Conservation (phyloP, 768 basidiomycete genomes). For the Amanita rubescens region DNA sequence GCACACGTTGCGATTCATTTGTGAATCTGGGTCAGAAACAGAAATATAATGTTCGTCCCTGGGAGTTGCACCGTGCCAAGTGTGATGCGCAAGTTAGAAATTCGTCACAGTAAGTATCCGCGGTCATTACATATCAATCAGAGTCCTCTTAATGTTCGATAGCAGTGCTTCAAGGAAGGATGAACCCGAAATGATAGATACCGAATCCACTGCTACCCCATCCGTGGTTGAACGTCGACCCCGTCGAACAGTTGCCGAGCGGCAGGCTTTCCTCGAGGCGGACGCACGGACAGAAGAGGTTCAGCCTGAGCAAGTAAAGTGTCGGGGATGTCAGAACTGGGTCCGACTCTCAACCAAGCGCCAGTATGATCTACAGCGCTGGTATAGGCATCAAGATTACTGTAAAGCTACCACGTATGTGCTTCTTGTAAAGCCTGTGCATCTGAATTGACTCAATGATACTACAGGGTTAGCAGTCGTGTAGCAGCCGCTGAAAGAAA, state of each 20-base stretch:
- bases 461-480: slow-evolving; percentile 45
- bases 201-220: slow-evolving; percentile 19
- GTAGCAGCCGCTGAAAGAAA: slow-evolving; percentile 59
- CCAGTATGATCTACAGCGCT: slow-evolving; percentile 41
- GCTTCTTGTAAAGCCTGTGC: not conserved
- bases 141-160: not conserved
- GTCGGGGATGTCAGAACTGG: slow-evolving; percentile 59
- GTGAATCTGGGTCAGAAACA: slow-evolving; percentile 49
- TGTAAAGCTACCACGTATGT: slow-evolving; percentile 40
- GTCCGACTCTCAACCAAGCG: slow-evolving; percentile 38
- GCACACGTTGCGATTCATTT: slow-evolving; percentile 49
- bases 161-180: slow-evolving; percentile 4
- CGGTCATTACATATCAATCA: not conserved
- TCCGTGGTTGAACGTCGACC: slow-evolving; percentile 13
- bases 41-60: slow-evolving; percentile 51
- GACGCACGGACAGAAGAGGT: slow-evolving; percentile 47
- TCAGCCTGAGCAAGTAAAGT: slow-evolving; percentile 45
- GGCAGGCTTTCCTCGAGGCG: slow-evolving; percentile 42
- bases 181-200: slow-evolving; percentile 18
- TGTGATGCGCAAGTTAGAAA: slow-evolving; percentile 39
- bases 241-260: slow-evolving; percentile 32
- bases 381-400: slow-evolving; percentile 43
- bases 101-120: slow-evolving; percentile 20
- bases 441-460: not conserved
- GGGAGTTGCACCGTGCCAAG: slow-evolving; percentile 50